Base-by-base conservation (phyloP, 805 yeast species). In the Candida saitoana region DNA sequence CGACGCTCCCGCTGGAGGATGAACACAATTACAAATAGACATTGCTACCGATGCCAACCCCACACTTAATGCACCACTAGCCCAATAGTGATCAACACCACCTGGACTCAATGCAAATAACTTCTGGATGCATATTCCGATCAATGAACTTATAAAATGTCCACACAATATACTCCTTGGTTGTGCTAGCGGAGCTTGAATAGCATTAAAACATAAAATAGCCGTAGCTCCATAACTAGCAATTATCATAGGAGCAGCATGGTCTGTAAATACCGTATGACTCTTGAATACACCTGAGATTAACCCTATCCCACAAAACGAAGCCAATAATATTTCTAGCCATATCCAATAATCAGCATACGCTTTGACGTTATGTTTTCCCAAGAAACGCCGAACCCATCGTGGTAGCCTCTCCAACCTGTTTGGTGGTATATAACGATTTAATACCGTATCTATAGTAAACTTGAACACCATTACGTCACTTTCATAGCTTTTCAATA, bases 1-100 rank as follows among this genome's bases (percentile, higher is more conserved):
- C 7, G 82, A 72, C 1, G 87, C 87, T 2, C 88, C 88, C 1
- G 82, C 80, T 0, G 88, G 88, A 0, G 88, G 88, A 54, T 82
- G 87, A 1, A 79, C 75, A 44, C 80, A 73, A 46, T 78, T 78
- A 4, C 71, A 56, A 1, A 79, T 46, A 11, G 74, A 59, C 84
- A 80, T 80, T 2, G 62, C 56, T 8, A 76, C 78, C 6, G 82
- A 73, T 2, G 82, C 51, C 4, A 77, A 44, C 0, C 73, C 82
- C 5, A 80, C 83, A 30, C 80, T 64, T 22, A 82, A 52, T 0
- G 83, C 82, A 2, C 81, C 87, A 14, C 73, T 67, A 6, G 77
- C 65, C 75, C 82, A 82, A 46, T 75, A 66, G 55, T 77, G 65
- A 19, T 71, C 62, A 31, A 62, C 56, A 2, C 81, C 79, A 2